phyloP scores from a whole-genome alignment of 1,284 basidiomycete genomes.

The Lignosus rhinocerotis region DNA sequence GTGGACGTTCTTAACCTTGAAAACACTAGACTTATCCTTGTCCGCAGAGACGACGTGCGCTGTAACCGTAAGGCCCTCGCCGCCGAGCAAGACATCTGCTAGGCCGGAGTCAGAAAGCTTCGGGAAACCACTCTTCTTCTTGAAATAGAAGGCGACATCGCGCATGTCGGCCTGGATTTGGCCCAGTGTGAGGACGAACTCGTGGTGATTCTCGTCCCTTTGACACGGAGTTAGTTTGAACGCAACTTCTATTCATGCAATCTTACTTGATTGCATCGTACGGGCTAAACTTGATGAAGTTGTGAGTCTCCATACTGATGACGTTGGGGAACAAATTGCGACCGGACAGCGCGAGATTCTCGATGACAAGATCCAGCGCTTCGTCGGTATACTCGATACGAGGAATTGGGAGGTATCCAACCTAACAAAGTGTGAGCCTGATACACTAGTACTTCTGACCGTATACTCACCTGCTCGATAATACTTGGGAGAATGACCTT shows the following conservation, averaged over 20 bases:
- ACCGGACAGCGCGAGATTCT: slow-evolving; percentile 89
- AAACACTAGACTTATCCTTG: slow-evolving; percentile 69
- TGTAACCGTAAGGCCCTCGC: slow-evolving; percentile 69
- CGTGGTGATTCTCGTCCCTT: slow-evolving; percentile 63
- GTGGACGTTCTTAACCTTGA: slow-evolving; percentile 76
- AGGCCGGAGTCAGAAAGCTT: slow-evolving; percentile 89
- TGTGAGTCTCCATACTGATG: slow-evolving; percentile 80
- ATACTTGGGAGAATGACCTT: slow-evolving; percentile 82
- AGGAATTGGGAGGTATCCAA: slow-evolving; percentile 91
- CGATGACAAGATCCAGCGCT: slow-evolving; percentile 83
- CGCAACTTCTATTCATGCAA: background rate
- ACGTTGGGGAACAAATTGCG: slow-evolving; percentile 83
- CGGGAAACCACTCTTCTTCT: slow-evolving; percentile 75
- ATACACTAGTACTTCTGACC: slow-evolving; percentile 27
- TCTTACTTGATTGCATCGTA: slow-evolving; percentile 53
- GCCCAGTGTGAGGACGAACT: slow-evolving; percentile 68
- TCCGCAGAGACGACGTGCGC: slow-evolving; percentile 66
- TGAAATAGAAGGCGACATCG: slow-evolving; percentile 89
- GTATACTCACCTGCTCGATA: slow-evolving; percentile 61
- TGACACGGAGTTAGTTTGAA: slow-evolving; percentile 31
- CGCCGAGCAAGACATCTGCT: slow-evolving; percentile 88
- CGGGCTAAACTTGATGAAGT: slow-evolving; percentile 81
- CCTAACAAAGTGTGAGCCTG: slow-evolving; percentile 42
- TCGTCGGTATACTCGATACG: slow-evolving; percentile 89
- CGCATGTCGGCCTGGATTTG: slow-evolving; percentile 96